These are phyloP conservation scores for Ophiostoma perfectum DNA, from an alignment of 2,329 filamentous ascomycete species.

Conservation along the genomic window DNA sequence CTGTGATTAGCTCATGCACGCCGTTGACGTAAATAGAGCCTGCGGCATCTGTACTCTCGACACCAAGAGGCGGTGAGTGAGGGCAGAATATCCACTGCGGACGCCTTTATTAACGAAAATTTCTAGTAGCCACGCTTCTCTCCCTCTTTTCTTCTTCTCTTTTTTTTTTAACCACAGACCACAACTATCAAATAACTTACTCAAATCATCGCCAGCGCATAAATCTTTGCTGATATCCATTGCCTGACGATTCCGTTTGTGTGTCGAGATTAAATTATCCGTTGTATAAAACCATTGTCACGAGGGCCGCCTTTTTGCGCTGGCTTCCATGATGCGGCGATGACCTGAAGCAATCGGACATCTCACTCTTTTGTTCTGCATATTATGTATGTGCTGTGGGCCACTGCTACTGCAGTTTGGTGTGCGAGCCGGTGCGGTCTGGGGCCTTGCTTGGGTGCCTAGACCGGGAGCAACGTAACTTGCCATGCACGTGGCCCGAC, in stretches of 20 bases:
- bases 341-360: constrained; percentile 62
- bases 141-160: constrained; percentile 23
- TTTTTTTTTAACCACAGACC: constrained; percentile 31
- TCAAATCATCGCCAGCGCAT: constrained; percentile 37
- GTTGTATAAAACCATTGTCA: constrained; percentile 65
- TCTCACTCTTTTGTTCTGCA: constrained; percentile 26
- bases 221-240: constrained; percentile 31
- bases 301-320: constrained; percentile 53
- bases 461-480: neutral
- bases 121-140: neutral
- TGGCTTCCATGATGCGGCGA: constrained; percentile 62
- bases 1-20: neutral
- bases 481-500: neutral
- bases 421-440: neutral
- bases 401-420: neutral
- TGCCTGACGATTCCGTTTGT: constrained; percentile 49
- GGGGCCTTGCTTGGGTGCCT: neutral
- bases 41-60: neutral
- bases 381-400: neutral
- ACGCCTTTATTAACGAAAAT: constrained; percentile 12
- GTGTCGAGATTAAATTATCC: constrained; percentile 53
- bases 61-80: neutral
- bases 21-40: constrained; percentile 4
- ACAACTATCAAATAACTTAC: constrained; percentile 28
- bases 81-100: neutral